Evolutionary conservation across 2,329 filamentous ascomycete species (phyloP).

Genomic region (Fusarium liriodendri): DNA sequence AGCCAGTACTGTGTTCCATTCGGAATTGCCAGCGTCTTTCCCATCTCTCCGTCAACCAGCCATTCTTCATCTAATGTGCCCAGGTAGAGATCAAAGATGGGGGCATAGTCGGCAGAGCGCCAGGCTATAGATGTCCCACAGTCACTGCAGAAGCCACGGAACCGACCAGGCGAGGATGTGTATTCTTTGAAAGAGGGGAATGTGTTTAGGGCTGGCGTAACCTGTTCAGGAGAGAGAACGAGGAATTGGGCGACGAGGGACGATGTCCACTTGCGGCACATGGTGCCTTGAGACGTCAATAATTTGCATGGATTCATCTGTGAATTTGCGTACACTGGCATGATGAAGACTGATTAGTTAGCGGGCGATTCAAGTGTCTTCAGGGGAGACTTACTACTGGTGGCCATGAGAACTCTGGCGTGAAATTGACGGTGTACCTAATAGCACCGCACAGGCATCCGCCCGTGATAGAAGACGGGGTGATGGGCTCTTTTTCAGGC

Average conservation of each 20-base stretch:
- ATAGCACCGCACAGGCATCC: conserved; percentile 23
- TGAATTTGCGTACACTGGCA: conserved; percentile 14
- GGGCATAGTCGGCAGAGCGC: conserved; percentile 19
- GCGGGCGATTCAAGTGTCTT: neutral
- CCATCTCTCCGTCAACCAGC: neutral
- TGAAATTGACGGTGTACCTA: conserved; percentile 16
- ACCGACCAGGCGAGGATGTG: conserved; percentile 10
- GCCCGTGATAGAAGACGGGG: conserved; percentile 7
- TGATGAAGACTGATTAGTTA: conserved; percentile 14
- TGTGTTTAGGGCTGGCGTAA: neutral
- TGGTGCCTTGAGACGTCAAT: conserved; percentile 14
- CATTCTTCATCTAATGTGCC: conserved; percentile 28
- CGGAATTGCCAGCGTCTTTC: conserved; percentile 9
- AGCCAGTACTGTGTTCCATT: conserved; percentile 30
- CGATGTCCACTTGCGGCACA: conserved; percentile 31
- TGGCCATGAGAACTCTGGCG: conserved; percentile 3
- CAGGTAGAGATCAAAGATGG: conserved; percentile 22
- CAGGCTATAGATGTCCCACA: conserved; percentile 21
- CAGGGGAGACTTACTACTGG: conserved; percentile 1
- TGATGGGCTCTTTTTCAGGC: neutral
- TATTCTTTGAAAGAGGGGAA: conserved; percentile 19
- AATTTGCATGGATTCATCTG: neutral
- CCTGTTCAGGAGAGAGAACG: conserved; percentile 8
- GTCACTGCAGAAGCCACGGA: conserved; percentile 19
- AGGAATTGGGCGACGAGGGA: conserved; percentile 26